A percentile compares a stretch with the other conserved stretches of the same genome.
Conservation (phyloP, 129 eudicot species). For the Centrapalus pauciflorus region DNA sequence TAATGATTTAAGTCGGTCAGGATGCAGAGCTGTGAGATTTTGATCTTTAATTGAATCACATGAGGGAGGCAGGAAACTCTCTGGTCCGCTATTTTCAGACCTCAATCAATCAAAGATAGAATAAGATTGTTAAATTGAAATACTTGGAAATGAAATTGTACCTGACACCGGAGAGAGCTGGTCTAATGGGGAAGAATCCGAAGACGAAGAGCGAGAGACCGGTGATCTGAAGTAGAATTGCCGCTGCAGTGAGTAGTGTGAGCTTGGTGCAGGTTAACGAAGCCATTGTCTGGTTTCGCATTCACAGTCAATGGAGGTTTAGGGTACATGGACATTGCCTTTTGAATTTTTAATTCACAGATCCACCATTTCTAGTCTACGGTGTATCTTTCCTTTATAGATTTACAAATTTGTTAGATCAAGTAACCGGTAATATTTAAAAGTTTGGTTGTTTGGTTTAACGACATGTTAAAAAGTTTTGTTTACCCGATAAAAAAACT, state of each 20-base stretch:
- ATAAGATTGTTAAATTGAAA: neutral
- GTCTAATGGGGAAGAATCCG: constrained; percentile 90
- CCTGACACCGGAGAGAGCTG: constrained; percentile 84
- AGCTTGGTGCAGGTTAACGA: constrained; percentile 49
- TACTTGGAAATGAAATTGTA: neutral
- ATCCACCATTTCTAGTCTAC: too few relatives aligned
- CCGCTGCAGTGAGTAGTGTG: constrained; percentile 42
- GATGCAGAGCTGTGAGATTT: constrained; percentile 40
- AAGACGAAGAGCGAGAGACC: constrained; percentile 78
- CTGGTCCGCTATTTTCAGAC: constrained; percentile 52
- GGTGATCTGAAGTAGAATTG: constrained; percentile 45
- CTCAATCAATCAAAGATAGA: neutral
- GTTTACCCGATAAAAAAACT: too few relatives aligned
- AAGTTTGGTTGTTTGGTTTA: too few relatives aligned
- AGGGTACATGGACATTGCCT: neutral
- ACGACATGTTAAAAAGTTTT: too few relatives aligned
- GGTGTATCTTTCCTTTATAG: too few relatives aligned
- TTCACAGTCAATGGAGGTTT: neutral
- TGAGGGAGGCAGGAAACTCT: constrained; percentile 59
- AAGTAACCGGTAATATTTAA: too few relatives aligned
- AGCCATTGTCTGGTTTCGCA: constrained; percentile 8
- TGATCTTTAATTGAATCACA: constrained; percentile 29
- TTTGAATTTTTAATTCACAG: too few relatives aligned
- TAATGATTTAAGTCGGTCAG: constrained; percentile 53
- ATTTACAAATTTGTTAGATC: too few relatives aligned